Conservation (phyloP, 805 yeast genomes). For the Candida gorgasii region DNA sequence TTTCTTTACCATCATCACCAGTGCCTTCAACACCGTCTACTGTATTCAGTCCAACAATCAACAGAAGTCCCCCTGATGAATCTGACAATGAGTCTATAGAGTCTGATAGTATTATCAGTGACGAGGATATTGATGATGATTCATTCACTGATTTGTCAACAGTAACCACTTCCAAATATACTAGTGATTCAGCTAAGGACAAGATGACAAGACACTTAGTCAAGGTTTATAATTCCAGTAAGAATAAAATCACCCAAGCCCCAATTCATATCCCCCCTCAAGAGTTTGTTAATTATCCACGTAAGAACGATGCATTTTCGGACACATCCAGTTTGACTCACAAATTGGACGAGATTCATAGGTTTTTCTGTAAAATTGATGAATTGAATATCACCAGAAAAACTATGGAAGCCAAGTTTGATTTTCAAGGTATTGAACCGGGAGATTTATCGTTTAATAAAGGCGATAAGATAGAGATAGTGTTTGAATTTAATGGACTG, state of each 20-base stretch:
- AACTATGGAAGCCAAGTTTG: conserved; percentile 19
- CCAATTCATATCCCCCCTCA: conserved; percentile 23
- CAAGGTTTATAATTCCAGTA: conserved; percentile 32
- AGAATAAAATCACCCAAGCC: conserved; percentile 33
- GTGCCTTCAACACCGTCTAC: conserved; percentile 9
- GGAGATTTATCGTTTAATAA: conserved; percentile 39
- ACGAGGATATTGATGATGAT: conserved; percentile 10
- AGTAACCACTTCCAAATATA: conserved; percentile 5
- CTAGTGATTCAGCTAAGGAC: conserved; percentile 8
- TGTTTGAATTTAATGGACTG: conserved; percentile 32
- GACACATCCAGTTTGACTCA: conserved; percentile 24
- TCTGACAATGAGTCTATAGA: conserved; percentile 14
- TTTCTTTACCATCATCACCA: conserved; percentile 15
- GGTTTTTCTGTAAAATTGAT: conserved; percentile 23
- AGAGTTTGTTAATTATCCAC: conserved; percentile 4
- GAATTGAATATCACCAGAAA: conserved; percentile 5
- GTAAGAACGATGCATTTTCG: conserved; percentile 14
- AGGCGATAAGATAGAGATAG: conserved; percentile 34
- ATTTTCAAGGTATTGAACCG: conserved; percentile 32
- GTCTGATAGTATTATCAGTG: conserved; percentile 12
- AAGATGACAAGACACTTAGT: conserved; percentile 19
- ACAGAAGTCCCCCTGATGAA: conserved; percentile 9
- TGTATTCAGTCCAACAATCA: neutral
- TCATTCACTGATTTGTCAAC: conserved; percentile 4
- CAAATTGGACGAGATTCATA: conserved; percentile 25